Base-by-base conservation (phyloP, 2,329 filamentous ascomycete genomes). In the Diaporthe ilicicola region DNA sequence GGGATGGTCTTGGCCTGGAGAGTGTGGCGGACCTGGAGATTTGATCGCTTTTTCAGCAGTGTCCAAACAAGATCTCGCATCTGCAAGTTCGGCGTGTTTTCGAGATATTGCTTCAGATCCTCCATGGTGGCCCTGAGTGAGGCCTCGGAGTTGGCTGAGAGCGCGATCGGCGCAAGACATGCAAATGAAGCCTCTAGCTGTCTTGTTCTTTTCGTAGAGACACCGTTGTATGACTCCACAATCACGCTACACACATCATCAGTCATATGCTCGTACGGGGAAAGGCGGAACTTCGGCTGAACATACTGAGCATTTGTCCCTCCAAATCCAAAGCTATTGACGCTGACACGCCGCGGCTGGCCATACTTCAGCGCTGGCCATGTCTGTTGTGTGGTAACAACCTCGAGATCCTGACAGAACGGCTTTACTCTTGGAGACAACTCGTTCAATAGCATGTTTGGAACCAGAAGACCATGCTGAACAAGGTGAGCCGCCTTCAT, bases 321-420 rank as follows among this genome's bases (percentile, higher is more conserved):
- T n/a, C n/a, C n/a, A n/a, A n/a, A n/a, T n/a, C 65, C 68, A 22
- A 65, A 68, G 19, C 27, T 44, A 51, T 71, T 71, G 51, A 71
- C 62, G 34, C 69, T 71, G 19, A 53, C 69, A 17, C 69, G 46
- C 8, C 69, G 17, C 3, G 69, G 62, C n/a, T 50, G 39, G 8
- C 65, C 62, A 10, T 13, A 8, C 3, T 51, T n/a, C 9, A 42
- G 8, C 10, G 13, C 29, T 15, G 69, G 69, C 69, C 69, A 71
- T 3, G 24, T 85, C 79, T 19, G 73, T 75, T 13, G 86, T 86
- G 72, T 88, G 85, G 29, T 80, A 78, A 70, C 84, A 84, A 61
- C 37, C 17, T 42, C n/a, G 1, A 70, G 59, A 17, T 48, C 4
- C 3, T 12, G 17, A 10, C 24, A 65, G 37, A 53, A 66, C 9